Conservation (phyloP, 2,329 filamentous ascomycete species). For the Tolypocladium capitatum region DNA sequence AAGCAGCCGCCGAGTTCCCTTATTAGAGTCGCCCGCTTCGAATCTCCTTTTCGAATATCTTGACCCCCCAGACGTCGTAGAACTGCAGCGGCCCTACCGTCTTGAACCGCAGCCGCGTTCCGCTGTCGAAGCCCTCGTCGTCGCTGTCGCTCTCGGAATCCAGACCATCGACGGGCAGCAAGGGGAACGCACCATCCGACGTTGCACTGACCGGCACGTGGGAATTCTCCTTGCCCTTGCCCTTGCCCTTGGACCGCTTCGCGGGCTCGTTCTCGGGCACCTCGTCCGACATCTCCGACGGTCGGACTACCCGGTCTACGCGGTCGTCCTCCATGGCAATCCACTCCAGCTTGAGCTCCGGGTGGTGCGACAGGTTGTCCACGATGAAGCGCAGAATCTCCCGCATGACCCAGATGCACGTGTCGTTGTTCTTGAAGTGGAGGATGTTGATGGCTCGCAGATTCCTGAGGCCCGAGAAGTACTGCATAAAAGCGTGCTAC, state of each 20-base stretch:
- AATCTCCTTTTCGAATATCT: constrained; percentile 47
- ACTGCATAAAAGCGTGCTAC: constrained; percentile 45
- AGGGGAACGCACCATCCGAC: constrained; percentile 10
- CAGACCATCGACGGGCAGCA: constrained; percentile 15
- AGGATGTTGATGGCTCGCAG: constrained; percentile 44
- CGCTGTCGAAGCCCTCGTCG: constrained; percentile 16
- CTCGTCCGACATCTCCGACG: constrained; percentile 14
- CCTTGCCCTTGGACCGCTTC: constrained; percentile 20
- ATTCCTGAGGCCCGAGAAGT: constrained; percentile 30
- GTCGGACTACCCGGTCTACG: constrained; percentile 35
- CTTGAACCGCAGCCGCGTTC: constrained; percentile 20
- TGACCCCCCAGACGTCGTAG: constrained; percentile 31
- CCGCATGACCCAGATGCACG: constrained; percentile 40
- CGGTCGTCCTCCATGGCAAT: constrained; percentile 39
- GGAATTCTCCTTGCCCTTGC: constrained; percentile 19
- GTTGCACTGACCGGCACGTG: constrained; percentile 4
- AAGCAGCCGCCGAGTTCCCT: neutral
- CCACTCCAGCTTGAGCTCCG: constrained; percentile 43
- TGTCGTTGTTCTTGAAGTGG: constrained; percentile 40
- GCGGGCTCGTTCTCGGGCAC: constrained; percentile 15
- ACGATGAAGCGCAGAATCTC: constrained; percentile 46
- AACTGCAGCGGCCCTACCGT: constrained; percentile 23
- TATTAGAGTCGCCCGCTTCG: constrained; percentile 18
- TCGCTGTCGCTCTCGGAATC: constrained; percentile 22
- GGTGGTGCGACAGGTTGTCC: constrained; percentile 43